Conservation (phyloP, 345 rosid species). For the Eucalyptus erythrocorys region DNA sequence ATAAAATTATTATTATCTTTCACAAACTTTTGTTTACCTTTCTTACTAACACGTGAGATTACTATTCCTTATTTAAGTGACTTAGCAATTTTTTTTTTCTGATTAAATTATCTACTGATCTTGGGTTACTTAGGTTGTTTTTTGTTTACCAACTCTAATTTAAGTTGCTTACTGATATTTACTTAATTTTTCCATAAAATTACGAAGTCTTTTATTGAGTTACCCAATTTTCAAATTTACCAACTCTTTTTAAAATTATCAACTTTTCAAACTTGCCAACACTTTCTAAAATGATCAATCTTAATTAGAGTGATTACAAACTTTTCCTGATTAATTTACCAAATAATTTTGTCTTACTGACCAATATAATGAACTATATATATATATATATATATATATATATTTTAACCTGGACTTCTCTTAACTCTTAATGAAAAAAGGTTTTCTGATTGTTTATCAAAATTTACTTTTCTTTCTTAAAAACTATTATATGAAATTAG, state of each 20-base stretch:
- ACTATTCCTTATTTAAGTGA: background rate
- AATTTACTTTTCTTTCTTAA: too few relatives aligned
- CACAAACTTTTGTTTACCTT: background rate
- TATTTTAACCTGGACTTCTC: too few relatives aligned
- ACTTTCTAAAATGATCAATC: too few relatives aligned
- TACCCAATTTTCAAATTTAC: background rate
- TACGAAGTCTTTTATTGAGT: background rate
- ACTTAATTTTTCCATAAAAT: background rate
- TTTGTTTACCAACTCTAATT: background rate
- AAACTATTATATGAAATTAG: too few relatives aligned
- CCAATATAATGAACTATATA: too few relatives aligned
- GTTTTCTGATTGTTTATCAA: too few relatives aligned
- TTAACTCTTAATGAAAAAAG: too few relatives aligned
- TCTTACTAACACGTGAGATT: background rate
- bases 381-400: too few relatives aligned
- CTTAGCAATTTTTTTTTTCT: background rate
- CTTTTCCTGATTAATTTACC: background rate
- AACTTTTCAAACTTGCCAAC: too few relatives aligned
- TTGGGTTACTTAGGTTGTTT: background rate
- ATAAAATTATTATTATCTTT: too few relatives aligned
- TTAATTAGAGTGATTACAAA: background rate
- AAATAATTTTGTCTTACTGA: too few relatives aligned
- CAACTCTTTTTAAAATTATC: background rate
- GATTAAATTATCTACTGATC: too few relatives aligned
- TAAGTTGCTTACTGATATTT: background rate